A percentile compares a stretch with the other conserved stretches of the same genome.
Evolutionary conservation across 1,139 yeast genomes (phyloP).

Genomic region (Lodderomyces metapsilosis): DNA sequence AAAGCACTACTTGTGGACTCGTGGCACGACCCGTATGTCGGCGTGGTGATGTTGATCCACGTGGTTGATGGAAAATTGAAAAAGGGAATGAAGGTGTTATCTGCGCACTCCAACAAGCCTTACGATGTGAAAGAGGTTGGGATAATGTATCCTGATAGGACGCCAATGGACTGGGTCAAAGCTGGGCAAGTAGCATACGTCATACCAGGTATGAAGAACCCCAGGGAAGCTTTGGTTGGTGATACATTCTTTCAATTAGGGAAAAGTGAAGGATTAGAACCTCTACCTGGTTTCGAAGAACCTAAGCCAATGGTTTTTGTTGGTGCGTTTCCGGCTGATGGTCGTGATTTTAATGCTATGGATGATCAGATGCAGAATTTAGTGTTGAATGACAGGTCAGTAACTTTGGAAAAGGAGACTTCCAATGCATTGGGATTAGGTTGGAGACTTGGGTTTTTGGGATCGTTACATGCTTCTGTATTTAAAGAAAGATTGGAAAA

Average conservation of each 20-base stretch:
- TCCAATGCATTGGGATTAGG: conserved; percentile 96
- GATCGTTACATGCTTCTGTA: conserved; percentile 92
- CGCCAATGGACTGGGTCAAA: conserved; percentile 56
- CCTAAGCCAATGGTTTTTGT: conserved; percentile 98
- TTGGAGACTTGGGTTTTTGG: conserved; percentile 94
- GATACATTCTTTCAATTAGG: conserved; percentile 83
- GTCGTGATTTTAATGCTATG: conserved; percentile 81
- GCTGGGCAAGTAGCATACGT: conserved; percentile 97
- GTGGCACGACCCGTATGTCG: conserved; percentile 93
- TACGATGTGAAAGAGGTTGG: conserved; percentile 94
- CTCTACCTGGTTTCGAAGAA: conserved; percentile 93
- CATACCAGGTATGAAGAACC: conserved; percentile 89
- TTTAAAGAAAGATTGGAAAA: conserved; percentile 87
- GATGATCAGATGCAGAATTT: conserved; percentile 89
- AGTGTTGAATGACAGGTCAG: conserved; percentile 89
- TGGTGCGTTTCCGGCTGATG: conserved; percentile 97
- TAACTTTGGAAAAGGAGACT: conserved; percentile 83
- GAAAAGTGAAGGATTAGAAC: conserved; percentile 57
- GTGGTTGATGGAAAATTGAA: conserved; percentile 79
- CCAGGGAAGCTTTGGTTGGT: conserved; percentile 85
- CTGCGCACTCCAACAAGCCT: conserved; percentile 72
- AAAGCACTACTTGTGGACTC: conserved; percentile 87
- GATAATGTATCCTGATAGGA: conserved; percentile 87
- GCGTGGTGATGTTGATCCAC: conserved; percentile 85
- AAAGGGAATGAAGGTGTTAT: conserved; percentile 71